Percentiles rank a stretch among this genome's conserved stretches.
Conservation (phyloP, 129 eudicot species). For the Oenanthe sinensis region DNA sequence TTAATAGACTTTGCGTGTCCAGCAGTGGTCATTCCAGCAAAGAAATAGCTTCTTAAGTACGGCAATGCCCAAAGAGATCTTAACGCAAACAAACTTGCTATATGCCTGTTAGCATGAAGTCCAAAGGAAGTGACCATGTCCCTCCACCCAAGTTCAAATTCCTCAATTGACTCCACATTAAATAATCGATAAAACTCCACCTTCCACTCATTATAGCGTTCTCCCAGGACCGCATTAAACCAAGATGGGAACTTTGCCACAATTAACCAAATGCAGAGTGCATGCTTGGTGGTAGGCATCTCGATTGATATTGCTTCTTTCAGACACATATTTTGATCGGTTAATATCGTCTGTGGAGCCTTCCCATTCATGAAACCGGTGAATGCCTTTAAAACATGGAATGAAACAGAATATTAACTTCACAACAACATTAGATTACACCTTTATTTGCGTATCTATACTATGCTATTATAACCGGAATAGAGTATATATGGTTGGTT, state of each 20-base stretch:
- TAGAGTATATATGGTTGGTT: too few species aligned
- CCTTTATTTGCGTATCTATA: neutral
- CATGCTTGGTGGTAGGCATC: conserved; percentile 92
- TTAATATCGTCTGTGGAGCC: conserved; percentile 84
- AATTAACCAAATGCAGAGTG: conserved; percentile 93
- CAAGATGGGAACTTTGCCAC: conserved; percentile 96
- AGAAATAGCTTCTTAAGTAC: conserved; percentile 81
- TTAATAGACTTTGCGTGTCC: conserved; percentile 87
- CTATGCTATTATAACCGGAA: too few species aligned
- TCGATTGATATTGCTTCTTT: conserved; percentile 90
- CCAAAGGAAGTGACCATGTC: conserved; percentile 84
- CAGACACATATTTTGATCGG: conserved; percentile 86
- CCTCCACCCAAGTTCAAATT: conserved; percentile 95
- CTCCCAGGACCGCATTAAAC: conserved; percentile 93
- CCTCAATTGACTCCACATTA: conserved; percentile 74
- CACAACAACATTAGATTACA: conserved; percentile 1
- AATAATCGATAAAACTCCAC: conserved; percentile 83
- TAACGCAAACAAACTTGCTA: conserved; percentile 67
- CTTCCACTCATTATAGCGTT: conserved; percentile 95
- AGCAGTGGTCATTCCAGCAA: conserved; percentile 84
- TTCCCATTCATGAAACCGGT: conserved; percentile 84
- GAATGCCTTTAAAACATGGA: conserved; percentile 48
- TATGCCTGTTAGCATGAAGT: conserved; percentile 81
- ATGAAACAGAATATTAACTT: conserved; percentile 6
- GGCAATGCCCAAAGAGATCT: conserved; percentile 90